phyloP scores from a whole-genome alignment of 2,329 filamentous ascomycete genomes.

The Corynespora cassiicola region DNA sequence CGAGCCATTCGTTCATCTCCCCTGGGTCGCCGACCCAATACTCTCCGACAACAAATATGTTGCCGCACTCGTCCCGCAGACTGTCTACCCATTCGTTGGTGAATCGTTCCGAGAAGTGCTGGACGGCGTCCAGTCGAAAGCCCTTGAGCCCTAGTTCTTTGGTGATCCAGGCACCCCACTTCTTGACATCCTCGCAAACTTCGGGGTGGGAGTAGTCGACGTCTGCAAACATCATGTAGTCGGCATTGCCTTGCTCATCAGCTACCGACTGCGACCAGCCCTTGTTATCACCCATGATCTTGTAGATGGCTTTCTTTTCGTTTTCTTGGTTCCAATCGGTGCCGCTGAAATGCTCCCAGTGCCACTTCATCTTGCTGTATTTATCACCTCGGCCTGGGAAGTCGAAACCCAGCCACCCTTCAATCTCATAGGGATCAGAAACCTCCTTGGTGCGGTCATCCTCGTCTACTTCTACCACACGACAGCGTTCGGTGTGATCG shows the following conservation, averaged over 20 bases:
- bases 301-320: constrained; percentile 68
- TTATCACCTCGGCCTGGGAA: constrained; percentile 66
- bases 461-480: constrained; percentile 69
- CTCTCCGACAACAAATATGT: constrained; percentile 72
- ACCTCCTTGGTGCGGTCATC: constrained; percentile 63
- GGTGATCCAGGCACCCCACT: constrained; percentile 73
- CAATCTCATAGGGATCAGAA: constrained; percentile 65
- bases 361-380: constrained; percentile 69
- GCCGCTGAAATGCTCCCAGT: constrained; percentile 71
- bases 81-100: constrained; percentile 68
- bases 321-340: constrained; percentile 69
- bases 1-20: constrained; percentile 64
- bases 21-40: constrained; percentile 69
- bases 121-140: constrained; percentile 74
- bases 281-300: constrained; percentile 68
- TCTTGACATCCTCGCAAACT: constrained; percentile 66
- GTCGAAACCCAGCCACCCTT: constrained; percentile 72
- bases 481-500: constrained; percentile 68
- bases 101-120: constrained; percentile 75
- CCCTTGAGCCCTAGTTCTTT: constrained; percentile 67
- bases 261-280: constrained; percentile 69
- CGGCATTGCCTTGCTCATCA: constrained; percentile 69
- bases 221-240: constrained; percentile 77
- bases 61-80: constrained; percentile 57
- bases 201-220: constrained; percentile 67